Conservation (phyloP, 495 filamentous ascomycete species). For the Penicillium fimorum region DNA sequence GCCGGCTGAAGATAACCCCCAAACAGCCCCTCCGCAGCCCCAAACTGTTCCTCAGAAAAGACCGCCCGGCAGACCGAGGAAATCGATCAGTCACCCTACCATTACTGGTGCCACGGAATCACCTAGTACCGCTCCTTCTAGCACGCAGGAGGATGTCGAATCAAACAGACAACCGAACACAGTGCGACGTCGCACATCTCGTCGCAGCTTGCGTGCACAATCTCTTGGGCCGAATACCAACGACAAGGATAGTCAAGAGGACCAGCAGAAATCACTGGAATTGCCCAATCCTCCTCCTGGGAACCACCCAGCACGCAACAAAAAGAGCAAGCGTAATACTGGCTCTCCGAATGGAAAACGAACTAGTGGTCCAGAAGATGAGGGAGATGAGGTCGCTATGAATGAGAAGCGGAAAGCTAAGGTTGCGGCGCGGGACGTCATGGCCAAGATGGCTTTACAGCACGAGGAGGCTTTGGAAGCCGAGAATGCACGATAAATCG, state of each 20-base stretch:
- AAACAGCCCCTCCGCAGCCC: neutral
- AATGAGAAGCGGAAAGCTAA: constrained; percentile 40
- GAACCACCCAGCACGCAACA: neutral
- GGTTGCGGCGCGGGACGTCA: constrained; percentile 37
- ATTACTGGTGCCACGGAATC: constrained; percentile 19
- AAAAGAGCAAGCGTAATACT: constrained; percentile 10
- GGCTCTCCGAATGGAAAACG: constrained; percentile 2
- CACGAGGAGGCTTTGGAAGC: constrained; percentile 48
- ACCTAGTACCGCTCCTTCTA: constrained; percentile 7
- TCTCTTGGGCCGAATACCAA: constrained; percentile 2
- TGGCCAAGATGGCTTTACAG: constrained; percentile 43
- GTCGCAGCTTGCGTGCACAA: constrained; percentile 19
- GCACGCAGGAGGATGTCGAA: constrained; percentile 1
- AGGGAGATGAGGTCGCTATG: constrained; percentile 8
- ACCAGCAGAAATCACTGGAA: neutral
- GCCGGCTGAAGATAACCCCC: constrained; percentile 1
- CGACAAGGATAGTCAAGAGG: neutral
- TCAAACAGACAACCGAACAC: constrained; percentile 1
- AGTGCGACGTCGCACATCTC: constrained; percentile 9
- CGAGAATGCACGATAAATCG: constrained; percentile 24
- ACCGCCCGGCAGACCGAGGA: constrained; percentile 32
- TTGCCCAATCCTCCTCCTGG: neutral
- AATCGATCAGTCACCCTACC: constrained; percentile 27
- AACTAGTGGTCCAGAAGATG: neutral
- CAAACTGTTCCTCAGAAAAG: constrained; percentile 18